phyloP scores from a whole-genome alignment of 129 eudicot genomes.

The Centella asiatica region DNA sequence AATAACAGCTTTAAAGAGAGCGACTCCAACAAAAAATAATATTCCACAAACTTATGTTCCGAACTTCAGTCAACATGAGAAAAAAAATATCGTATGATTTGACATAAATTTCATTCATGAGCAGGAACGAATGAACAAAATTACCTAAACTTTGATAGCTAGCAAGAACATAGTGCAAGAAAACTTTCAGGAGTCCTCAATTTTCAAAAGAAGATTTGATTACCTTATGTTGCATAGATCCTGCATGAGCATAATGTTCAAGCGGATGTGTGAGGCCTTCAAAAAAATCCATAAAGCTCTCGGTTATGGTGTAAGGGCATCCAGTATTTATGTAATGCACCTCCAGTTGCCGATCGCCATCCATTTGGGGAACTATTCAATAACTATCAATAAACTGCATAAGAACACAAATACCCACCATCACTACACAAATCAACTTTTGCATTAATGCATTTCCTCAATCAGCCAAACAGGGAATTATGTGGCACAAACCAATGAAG shows the following conservation, averaged over 20 bases:
- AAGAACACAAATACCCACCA: background rate
- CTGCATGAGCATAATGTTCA: conserved; percentile 43
- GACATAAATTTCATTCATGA: background rate
- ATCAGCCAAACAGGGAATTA: background rate
- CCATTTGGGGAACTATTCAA: conserved; percentile 28
- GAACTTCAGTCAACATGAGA: too few relatives aligned
- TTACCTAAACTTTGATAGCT: background rate
- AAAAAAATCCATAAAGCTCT: conserved; percentile 57
- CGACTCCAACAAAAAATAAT: too few relatives aligned
- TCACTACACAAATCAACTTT: conserved; percentile 5
- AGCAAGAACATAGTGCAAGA: background rate
- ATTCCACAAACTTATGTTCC: background rate
- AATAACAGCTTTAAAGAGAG: too few relatives aligned
- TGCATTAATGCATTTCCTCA: background rate
- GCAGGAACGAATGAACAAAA: background rate
- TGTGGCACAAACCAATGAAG: background rate
- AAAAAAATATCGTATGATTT: background rate
- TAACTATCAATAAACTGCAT: conserved; percentile 21
- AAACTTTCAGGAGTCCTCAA: background rate
- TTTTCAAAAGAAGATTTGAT: background rate
- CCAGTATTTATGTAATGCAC: conserved; percentile 54
- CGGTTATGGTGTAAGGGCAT: conserved; percentile 47
- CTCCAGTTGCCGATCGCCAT: conserved; percentile 47
- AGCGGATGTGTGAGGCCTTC: conserved; percentile 52
- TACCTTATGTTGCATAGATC: conserved; percentile 57